Conservation (phyloP, 805 yeast genomes). For the Wickerhamiella vanderwaltii region DNA sequence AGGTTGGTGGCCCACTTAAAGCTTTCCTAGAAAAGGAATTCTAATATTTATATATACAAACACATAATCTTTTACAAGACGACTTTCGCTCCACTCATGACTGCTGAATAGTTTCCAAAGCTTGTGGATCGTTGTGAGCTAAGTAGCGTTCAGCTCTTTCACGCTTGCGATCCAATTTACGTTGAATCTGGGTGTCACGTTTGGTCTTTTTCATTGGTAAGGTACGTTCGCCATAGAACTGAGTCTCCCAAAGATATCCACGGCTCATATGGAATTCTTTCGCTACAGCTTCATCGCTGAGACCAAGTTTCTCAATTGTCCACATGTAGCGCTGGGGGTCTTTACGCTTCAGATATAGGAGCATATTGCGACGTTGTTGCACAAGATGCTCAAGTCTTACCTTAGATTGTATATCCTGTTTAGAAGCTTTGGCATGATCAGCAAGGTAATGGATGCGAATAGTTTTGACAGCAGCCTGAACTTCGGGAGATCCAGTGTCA, state of each 20-base stretch:
- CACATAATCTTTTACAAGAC: background rate
- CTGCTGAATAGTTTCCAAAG: constrained; percentile 12
- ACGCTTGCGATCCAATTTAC: constrained; percentile 19
- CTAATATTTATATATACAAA: no score
- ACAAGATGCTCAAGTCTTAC: constrained; percentile 70
- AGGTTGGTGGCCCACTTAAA: constrained; percentile 68
- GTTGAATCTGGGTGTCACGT: constrained; percentile 20
- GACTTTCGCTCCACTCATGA: no score
- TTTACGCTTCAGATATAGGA: constrained; percentile 70
- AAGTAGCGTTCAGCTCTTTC: constrained; percentile 22
- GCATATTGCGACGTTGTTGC: constrained; percentile 74
- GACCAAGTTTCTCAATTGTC: constrained; percentile 77
- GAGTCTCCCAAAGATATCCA: constrained; percentile 25
- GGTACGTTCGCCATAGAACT: constrained; percentile 29
- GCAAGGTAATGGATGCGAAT: constrained; percentile 67
- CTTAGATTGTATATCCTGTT: constrained; percentile 60
- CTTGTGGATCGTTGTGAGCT: constrained; percentile 21
- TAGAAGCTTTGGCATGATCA: constrained; percentile 55
- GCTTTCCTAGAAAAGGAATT: constrained; percentile 37
- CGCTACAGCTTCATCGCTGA: constrained; percentile 65
- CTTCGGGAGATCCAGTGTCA: constrained; percentile 92
- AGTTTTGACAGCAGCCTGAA: constrained; percentile 86
- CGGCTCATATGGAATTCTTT: constrained; percentile 48
- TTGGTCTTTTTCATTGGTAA: constrained; percentile 25
- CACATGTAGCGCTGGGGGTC: constrained; percentile 74